Conservation (phyloP, 2,329 filamentous ascomycete genomes). For the Dactylellina parvicollis region DNA sequence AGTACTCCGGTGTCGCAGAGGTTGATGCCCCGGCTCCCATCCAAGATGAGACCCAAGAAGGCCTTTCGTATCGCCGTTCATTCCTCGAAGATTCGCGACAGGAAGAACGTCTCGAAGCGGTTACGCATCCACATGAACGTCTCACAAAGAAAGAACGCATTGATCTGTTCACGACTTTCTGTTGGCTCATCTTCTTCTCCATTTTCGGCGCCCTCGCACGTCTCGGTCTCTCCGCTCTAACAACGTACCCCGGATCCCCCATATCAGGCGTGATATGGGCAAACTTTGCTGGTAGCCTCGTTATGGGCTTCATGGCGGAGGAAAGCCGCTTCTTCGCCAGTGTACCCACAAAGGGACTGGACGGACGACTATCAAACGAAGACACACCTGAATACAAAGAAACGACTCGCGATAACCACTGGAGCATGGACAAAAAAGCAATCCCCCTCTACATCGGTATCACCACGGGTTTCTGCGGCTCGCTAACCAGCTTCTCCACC, state of each 20-base stretch:
- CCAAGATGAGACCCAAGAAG: conserved; percentile 31
- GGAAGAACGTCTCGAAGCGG: neutral
- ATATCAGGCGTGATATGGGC: conserved; percentile 79
- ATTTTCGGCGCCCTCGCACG: conserved; percentile 84
- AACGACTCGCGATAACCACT: conserved; percentile 10
- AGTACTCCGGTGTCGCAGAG: conserved; percentile 46
- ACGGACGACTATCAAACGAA: conserved; percentile 25
- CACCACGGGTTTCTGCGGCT: conserved; percentile 86
- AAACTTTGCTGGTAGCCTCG: conserved; percentile 80
- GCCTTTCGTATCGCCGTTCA: conserved; percentile 9
- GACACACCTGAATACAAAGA: conserved; percentile 62
- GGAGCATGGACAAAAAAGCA: conserved; percentile 73
- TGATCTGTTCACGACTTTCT: conserved; percentile 63
- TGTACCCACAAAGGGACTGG: conserved; percentile 5
- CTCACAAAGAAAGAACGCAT: conserved; percentile 18
- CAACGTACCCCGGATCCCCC: conserved; percentile 80
- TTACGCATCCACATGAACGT: neutral
- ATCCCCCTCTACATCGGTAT: conserved; percentile 89
- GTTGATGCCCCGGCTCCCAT: conserved; percentile 40
- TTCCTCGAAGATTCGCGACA: conserved; percentile 41
- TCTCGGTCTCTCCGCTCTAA: conserved; percentile 80
- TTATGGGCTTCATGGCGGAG: conserved; percentile 87
- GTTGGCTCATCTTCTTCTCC: conserved; percentile 85
- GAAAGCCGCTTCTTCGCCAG: conserved; percentile 64
- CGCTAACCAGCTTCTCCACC: conserved; percentile 87